Conservation (phyloP, 208 protist species). For the Trypanosoma melophagium region DNA sequence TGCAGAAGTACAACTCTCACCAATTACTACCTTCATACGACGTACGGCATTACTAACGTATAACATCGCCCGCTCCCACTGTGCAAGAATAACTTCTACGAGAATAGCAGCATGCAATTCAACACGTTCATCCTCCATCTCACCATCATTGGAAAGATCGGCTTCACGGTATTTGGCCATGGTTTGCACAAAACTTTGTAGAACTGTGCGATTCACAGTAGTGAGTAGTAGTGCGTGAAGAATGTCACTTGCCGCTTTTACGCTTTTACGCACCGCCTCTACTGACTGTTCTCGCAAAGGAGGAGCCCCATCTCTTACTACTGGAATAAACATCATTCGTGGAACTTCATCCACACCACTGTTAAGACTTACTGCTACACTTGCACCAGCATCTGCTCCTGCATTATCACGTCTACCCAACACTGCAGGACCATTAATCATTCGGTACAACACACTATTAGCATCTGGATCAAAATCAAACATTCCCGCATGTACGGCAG, state of each 20-base stretch:
- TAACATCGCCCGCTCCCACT: constrained; percentile 78
- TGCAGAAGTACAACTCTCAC: constrained; percentile 63
- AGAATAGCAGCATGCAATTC: constrained; percentile 82
- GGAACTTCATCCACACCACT: constrained; percentile 18
- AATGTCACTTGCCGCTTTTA: constrained; percentile 44
- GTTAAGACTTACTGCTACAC: neutral
- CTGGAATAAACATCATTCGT: constrained; percentile 20
- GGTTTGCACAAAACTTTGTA: constrained; percentile 53
- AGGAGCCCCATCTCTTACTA: constrained; percentile 17
- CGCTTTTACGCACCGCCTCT: constrained; percentile 55
- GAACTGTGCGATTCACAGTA: constrained; percentile 69
- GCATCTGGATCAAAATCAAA: constrained; percentile 24
- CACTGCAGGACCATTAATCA: constrained; percentile 27
- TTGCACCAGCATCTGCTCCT: neutral
- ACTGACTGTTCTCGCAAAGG: constrained; percentile 75
- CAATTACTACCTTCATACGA: constrained; percentile 83
- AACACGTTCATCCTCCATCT: constrained; percentile 37
- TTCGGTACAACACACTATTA: constrained; percentile 17
- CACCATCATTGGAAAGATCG: constrained; percentile 25
- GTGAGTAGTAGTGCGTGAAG: constrained; percentile 60
- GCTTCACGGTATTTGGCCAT: constrained; percentile 54
- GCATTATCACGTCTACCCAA: neutral
- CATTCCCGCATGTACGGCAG: constrained; percentile 21
- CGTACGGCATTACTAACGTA: constrained; percentile 59
- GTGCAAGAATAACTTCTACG: constrained; percentile 74